Conservation (phyloP, 805 yeast species). For the Schizosaccharomyces japonicus region DNA sequence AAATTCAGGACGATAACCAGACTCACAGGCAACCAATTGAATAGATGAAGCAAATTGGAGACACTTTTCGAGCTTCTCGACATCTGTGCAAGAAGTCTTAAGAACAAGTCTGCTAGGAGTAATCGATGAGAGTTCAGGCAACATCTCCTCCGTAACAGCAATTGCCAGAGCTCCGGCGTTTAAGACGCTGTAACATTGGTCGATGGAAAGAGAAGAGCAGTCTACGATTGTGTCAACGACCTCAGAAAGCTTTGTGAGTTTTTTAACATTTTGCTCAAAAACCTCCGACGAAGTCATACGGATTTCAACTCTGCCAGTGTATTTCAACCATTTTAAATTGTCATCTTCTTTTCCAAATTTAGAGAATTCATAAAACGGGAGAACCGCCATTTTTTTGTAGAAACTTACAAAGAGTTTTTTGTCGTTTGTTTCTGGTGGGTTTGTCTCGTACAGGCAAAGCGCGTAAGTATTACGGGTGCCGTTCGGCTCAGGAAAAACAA, state of each 20-base stretch:
- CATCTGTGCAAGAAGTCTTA: neutral
- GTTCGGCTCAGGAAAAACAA: too few relatives aligned
- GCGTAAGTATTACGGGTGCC: too few relatives aligned
- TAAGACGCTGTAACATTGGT: neutral
- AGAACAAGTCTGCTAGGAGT: constrained; percentile 1
- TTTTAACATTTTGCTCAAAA: neutral
- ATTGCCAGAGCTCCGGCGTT: constrained; percentile 3
- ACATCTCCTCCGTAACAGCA: neutral
- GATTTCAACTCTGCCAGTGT: neutral
- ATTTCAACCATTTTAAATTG: neutral
- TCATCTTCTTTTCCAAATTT: neutral
- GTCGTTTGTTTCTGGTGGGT: too few relatives aligned
- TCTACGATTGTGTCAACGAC: neutral
- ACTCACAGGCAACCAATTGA: neutral
- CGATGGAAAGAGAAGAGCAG: neutral
- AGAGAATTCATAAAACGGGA: neutral
- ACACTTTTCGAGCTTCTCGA: neutral
- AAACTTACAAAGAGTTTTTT: too few relatives aligned
- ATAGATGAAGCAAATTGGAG: constrained; percentile 1
- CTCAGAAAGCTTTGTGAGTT: neutral
- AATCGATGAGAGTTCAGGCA: neutral
- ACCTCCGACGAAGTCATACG: too few relatives aligned
- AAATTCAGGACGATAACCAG: neutral
- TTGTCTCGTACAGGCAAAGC: too few relatives aligned
- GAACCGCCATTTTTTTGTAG: neutral